Evolutionary conservation across 2,329 filamentous ascomycete genomes (phyloP), one percentile per base, ranked within the genome.

Genomic region (Fusarium fracticaudum): DNA sequence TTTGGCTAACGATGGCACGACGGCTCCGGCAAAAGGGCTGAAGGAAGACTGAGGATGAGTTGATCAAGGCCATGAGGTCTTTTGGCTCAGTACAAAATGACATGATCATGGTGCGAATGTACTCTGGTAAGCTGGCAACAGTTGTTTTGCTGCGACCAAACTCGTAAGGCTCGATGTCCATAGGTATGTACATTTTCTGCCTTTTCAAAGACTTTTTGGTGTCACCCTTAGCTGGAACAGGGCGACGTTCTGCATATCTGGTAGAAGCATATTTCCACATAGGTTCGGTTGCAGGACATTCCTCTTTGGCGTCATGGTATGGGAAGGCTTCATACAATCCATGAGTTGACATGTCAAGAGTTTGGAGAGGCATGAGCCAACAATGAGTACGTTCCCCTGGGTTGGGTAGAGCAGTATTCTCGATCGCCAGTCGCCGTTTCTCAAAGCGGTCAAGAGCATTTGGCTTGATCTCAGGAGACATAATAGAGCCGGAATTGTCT

Each of bases 321-420:
- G 45, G 20, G 20, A 5, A 22, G 13, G 6, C 11, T 8, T 48
- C 20, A 20, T 17, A 6, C 6, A 26, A 22, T 11, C 20, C 9
- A 11, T n/a, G 10, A 8, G 13, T 7, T 17, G 45, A 10, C 9
- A 31, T 11, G 13, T 17, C 26, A 12, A 20, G 20, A 14, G 14
- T n/a, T 20, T 12, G 4, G 20, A 7, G 1, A 4, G 20, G 22
- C 20, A 11, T 4, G 26, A 48, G 3, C 45, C 26, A 22, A 17
- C 1, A 10, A 22, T 2, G 45, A 8, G 9, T 12, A 15, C 20
- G 45, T 31, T 31, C 9, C 18, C 3, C 0, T 48, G 1, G 2
- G 20, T 31, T 11, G 45, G 6, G 20, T 17, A n/a, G 9, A 48
- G 11, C 5, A 17, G 45, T 6, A 6, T n/a, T 5, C 4, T 17